phyloP scores from a whole-genome alignment of 768 basidiomycete species.

The Leucogyrophana mollusca region DNA sequence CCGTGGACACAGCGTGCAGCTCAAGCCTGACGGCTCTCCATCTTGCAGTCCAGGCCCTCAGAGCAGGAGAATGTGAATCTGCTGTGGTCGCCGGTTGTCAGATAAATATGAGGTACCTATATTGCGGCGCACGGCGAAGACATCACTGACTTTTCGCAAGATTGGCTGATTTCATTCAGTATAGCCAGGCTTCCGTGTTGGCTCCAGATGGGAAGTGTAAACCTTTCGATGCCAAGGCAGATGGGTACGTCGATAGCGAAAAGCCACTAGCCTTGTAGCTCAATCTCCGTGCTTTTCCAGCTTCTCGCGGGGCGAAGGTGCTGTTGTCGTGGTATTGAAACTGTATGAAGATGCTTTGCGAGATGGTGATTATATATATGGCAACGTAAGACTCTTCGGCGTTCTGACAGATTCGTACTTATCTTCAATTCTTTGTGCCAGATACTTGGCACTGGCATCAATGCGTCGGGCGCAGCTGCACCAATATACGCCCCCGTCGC shows the following conservation, averaged over 20 bases:
- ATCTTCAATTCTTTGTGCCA: too few species aligned
- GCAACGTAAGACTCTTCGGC: slow-evolving; percentile 22
- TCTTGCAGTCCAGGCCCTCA: slow-evolving; percentile 45
- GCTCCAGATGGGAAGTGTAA: slow-evolving; percentile 42
- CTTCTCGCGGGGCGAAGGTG: slow-evolving; percentile 40
- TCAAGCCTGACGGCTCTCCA: slow-evolving; percentile 47
- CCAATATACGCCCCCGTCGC: slow-evolving; percentile 40
- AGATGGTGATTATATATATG: slow-evolving; percentile 43
- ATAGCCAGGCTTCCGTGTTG: slow-evolving; percentile 37
- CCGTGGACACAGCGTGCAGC: slow-evolving; percentile 50
- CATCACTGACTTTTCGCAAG: slow-evolving; percentile 12
- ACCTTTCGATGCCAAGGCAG: slow-evolving; percentile 41
- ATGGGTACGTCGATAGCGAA: slow-evolving; percentile 32
- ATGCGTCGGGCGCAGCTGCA: slow-evolving; percentile 33
- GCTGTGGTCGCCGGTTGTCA: slow-evolving; percentile 48
- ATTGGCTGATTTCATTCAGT: slow-evolving; percentile 35
- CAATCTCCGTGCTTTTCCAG: slow-evolving; percentile 19
- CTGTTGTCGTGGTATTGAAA: slow-evolving; percentile 38
- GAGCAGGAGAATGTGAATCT: slow-evolving; percentile 43
- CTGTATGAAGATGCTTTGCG: slow-evolving; percentile 34
- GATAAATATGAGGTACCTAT: slow-evolving; percentile 35
- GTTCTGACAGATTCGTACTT: neutral
- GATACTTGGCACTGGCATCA: slow-evolving; percentile 41
- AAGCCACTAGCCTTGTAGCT: neutral
- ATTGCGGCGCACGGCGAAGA: neutral